Evolutionary conservation across 768 basidiomycete species (phyloP), one percentile per base, ranked within the genome.

Genomic region (Leccinum fibrillosum): DNA sequence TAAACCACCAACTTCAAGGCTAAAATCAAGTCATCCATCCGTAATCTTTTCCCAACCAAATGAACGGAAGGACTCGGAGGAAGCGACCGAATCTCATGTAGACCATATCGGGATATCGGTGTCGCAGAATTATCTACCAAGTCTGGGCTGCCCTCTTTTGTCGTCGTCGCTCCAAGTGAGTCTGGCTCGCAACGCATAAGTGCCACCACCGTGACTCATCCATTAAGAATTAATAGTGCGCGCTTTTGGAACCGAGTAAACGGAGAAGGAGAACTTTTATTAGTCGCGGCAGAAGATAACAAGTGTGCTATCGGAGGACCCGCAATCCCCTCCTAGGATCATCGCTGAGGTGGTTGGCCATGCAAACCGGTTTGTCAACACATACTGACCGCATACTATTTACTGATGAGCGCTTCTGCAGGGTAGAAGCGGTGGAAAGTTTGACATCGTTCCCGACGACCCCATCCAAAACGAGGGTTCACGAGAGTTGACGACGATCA

Each of bases 201-300:
- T 23, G 23, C 23, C 23, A 23, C 23, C 23, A 23, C 23, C 23
- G 23, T 23, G n/a, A 78, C 76, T 0, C 92, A 95, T 62, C 78
- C 88, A 1, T 86, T 91, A 6, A 85, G 97, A 10, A 81, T 98
- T 62, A 94, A 98, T 61, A 90, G 91, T 64, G 70, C 92, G 49
- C 80, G 79, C 54, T 98, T 98, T 74, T 85, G 81, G 67, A 79
- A 79, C 61, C 81, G 85, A 49, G 79, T 82, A 0, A 74, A 76
- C 21, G 82, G 80, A 2, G 72, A 75, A 0, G 83, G 82, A 44
- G 89, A 94, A 65, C 70, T 95, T 32, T 75, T 98, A 7, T 78
- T 96, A 52, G 91, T 86, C 7, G 90, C 84, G 2, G 94, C 89
- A 5, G 96, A 99, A 74, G 93, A 98, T 70, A 92, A 89, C 63